Conservation (phyloP, 208 protist species). For the Leishmania turanica region DNA sequence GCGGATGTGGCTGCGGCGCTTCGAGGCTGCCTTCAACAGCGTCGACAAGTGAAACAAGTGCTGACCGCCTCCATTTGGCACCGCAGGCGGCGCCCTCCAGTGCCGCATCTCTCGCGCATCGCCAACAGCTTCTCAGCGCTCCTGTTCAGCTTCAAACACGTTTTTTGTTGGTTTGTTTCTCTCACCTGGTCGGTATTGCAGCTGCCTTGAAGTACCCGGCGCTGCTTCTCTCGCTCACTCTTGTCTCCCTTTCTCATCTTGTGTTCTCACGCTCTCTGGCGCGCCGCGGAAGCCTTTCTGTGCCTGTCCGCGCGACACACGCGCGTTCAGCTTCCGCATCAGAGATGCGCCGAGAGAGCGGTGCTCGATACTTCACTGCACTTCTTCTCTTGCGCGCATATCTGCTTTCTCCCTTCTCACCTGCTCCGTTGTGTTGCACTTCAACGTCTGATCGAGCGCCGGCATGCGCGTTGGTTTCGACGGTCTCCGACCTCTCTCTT, state of each 20-base stretch:
- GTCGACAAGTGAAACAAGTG: background rate
- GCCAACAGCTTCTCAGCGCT: background rate
- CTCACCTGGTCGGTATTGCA: background rate
- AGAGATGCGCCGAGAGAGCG: no score
- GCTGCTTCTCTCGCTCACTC: background rate
- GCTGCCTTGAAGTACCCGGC: background rate
- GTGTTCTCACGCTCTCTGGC: no score
- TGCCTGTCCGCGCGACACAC: no score
- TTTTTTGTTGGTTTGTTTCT: background rate
- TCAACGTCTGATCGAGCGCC: background rate
- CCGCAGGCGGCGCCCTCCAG: background rate
- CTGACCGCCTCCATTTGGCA: background rate
- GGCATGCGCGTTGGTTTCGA: background rate
- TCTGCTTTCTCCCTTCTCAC: no score
- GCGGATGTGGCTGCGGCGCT: conserved; percentile 45
- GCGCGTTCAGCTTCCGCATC: no score
- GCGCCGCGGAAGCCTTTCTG: no score
- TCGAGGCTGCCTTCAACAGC: conserved; percentile 30
- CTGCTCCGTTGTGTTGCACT: background rate
- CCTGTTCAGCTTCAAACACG: background rate
- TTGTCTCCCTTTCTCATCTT: background rate
- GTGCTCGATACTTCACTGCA: no score
- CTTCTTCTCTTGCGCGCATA: no score
- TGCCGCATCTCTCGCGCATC: background rate
- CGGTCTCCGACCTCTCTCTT: background rate